These are phyloP conservation scores for Conticribra guillardii DNA, from an alignment of 108 stramenopile species.

Conservation along the genomic window DNA sequence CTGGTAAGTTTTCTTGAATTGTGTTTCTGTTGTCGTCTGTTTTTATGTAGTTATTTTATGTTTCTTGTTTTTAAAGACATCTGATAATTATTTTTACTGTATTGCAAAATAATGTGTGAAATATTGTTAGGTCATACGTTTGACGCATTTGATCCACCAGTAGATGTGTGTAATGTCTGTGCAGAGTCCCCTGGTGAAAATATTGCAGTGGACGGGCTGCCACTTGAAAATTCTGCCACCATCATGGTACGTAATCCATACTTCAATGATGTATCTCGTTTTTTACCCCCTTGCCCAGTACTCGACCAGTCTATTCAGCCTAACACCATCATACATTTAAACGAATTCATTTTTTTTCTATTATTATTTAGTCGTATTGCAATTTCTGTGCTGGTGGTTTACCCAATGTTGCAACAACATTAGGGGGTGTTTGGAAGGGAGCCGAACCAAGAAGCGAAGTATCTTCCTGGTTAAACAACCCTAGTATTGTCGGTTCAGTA, in stretches of 20 bases:
- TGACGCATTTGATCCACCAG: constrained; percentile 42
- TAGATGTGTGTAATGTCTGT: constrained; percentile 36
- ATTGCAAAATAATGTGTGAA: too few species aligned
- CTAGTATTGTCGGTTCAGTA: constrained; percentile 22
- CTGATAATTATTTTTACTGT: too few species aligned
- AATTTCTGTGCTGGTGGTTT: constrained; percentile 44
- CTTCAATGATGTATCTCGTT: too few species aligned
- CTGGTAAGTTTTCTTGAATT: too few species aligned
- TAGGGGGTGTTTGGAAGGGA: constrained; percentile 43
- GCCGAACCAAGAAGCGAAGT: constrained; percentile 15
- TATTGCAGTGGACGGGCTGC: constrained; percentile 22
- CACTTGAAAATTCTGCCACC: constrained; percentile 22
- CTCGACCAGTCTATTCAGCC: too few species aligned
- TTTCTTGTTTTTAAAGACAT: too few species aligned
- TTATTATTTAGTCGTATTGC: constrained; percentile 28
- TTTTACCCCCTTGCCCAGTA: too few species aligned
- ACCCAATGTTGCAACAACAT: constrained; percentile 28
- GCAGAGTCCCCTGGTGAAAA: background rate
- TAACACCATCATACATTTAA: too few species aligned
- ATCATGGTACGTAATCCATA: constrained; percentile 27
- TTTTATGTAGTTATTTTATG: too few species aligned
- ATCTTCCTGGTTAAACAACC: constrained; percentile 26
- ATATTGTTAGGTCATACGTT: constrained; percentile 38
- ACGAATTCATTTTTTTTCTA: too few species aligned
- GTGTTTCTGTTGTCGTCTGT: too few species aligned